phyloP scores from a whole-genome alignment of 495 filamentous ascomycete species.

The Amorphotheca resinae region DNA sequence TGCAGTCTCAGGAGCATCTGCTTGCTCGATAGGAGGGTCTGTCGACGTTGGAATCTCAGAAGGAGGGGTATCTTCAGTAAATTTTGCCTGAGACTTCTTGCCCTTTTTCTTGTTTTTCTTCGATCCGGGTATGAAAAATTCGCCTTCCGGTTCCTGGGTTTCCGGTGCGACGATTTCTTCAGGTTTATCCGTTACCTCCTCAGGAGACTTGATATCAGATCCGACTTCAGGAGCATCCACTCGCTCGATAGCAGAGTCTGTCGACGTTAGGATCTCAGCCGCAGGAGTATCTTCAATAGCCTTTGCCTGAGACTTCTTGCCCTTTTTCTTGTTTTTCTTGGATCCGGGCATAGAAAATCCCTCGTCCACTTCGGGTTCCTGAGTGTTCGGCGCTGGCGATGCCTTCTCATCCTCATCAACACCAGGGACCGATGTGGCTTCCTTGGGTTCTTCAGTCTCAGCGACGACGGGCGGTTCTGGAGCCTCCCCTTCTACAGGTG shows the following conservation, averaged over 20 bases:
- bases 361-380: neutral
- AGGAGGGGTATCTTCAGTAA: neutral
- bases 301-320: conserved; percentile 11
- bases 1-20: neutral
- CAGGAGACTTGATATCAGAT: neutral
- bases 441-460: neutral
- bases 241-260: neutral
- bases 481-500: conserved; percentile 28
- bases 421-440: neutral
- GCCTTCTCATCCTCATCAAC: neutral
- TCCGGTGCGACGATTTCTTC: neutral
- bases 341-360: conserved; percentile 7
- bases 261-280: neutral
- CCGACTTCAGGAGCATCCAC: neutral
- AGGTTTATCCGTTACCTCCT: neutral
- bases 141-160: neutral
- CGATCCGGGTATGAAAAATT: conserved; percentile 5
- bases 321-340: conserved; percentile 22
- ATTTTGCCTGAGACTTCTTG: conserved; percentile 11
- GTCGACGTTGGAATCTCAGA: neutral
- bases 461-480: neutral
- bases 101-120: conserved; percentile 22
- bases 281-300: neutral
- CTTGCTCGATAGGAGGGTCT: neutral
- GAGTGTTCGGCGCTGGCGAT: neutral